phyloP scores from a whole-genome alignment of 1,284 basidiomycete species.

The Cutaneotrichosporon cavernicola region DNA sequence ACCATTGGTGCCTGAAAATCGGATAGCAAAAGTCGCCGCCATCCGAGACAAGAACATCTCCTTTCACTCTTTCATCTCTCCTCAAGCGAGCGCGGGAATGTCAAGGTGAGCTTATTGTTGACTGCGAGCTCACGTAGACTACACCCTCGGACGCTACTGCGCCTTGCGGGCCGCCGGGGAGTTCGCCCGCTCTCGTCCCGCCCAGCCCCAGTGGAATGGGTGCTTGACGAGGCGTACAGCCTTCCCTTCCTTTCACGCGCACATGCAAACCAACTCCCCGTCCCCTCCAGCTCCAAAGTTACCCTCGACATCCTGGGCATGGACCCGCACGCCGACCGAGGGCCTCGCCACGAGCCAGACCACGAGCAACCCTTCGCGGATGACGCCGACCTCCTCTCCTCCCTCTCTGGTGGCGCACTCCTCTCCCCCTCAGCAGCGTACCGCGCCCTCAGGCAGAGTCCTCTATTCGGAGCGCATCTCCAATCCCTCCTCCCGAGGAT shows the following conservation, averaged over 20 bases:
- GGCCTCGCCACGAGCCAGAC: conserved; percentile 25
- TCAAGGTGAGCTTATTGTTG: not conserved
- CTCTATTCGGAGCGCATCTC: conserved; percentile 34
- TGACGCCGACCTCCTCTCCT: conserved; percentile 1
- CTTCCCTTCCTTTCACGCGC: not conserved
- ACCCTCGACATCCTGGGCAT: conserved; percentile 33
- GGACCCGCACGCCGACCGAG: conserved; percentile 12
- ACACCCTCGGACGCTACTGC: conserved; percentile 1
- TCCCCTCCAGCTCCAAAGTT: conserved; percentile 32
- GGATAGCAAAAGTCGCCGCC: not conserved
- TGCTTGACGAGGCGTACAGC: conserved; percentile 4
- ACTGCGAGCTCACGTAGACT: not conserved
- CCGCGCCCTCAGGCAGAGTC: conserved; percentile 28
- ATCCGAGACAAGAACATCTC: not conserved
- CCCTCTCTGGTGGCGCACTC: not conserved
- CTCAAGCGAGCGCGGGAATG: not conserved
- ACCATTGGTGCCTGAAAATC: conserved; percentile 1
- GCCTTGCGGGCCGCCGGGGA: not conserved
- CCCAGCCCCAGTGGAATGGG: not conserved
- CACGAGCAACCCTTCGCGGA: conserved; percentile 31
- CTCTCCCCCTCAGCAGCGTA: conserved; percentile 38
- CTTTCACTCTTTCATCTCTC: not conserved
- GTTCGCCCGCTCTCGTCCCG: conserved; percentile 7
- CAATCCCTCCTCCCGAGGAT: conserved; percentile 26
- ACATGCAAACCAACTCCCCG: conserved; percentile 11